Base-by-base conservation (phyloP, 805 yeast genomes). In the Torulaspora maleeae region DNA sequence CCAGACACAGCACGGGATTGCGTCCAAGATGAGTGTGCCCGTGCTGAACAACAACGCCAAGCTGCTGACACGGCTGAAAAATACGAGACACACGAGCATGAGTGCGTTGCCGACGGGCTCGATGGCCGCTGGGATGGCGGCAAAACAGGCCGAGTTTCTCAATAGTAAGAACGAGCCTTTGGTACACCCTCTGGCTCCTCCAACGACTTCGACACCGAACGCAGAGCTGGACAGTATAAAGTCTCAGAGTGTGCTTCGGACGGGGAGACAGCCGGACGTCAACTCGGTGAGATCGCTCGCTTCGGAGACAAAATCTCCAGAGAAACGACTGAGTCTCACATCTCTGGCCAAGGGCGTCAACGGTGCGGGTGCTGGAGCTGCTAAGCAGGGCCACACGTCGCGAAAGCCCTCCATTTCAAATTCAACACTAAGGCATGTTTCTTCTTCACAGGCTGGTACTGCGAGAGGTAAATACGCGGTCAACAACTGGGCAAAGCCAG, bases 21-120 rank as follows among this genome's bases (percentile, higher is more conserved):
- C 60, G 1, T 45, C 64, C 3, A 64, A 62, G 44, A 54, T 58
- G 58, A 64, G 69, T 44, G 69, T 58, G 1, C 69, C 68, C 1
- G 47, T 58, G 19, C 44, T 64, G 28, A 64, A 59, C 40, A 53
- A 51, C 27, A 55, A 52, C 25, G 54, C 54, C 25, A 61, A 59
- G 25, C 50, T 59, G 42, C 37, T 58, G 37, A 55, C 54, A 33
- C 48, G 65, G 36, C 49, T 59, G 41, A 61, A 61, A 50, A 61
- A 53, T 41, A 56, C 61, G 17, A 58, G 67, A 38, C 67, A 60
- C 45, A 61, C 60, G 7, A 65, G 67, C 49, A 56, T 61, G 25
- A 60, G 66, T 35, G 61, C 61, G 1, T 55, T 60, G 1, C 60
- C 64, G 11, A 39, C 38, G 34, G 39, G 34, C 36, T 8, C 61